Evolutionary conservation across 805 yeast genomes (phyloP), one percentile per base, ranked within the genome.

Genomic region (Nakazawaea ernobii): DNA sequence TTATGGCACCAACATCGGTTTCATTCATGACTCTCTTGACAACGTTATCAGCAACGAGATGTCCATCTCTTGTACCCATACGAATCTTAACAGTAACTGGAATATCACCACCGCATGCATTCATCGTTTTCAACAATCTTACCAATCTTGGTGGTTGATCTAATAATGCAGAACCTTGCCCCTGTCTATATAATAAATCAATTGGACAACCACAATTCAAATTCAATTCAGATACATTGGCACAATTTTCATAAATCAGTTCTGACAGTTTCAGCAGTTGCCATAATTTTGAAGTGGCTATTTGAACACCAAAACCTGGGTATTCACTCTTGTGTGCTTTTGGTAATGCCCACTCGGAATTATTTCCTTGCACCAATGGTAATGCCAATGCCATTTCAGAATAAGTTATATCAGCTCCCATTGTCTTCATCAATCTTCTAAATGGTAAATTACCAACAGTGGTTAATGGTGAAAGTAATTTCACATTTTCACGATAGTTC

Each of bases 131-230:
- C 42, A 92, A 68, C 57, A 90, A 82, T 53, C 95, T 75, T 37
- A 85, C 61, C 66, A 91, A 67, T 58, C 87, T 80, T 2, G 95
- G 83, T 8, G 96, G 95, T 57, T 86, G 89, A 53, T 90, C 97
- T 73, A 94, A 69, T 46, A 94, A 74, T 0, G 96, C 98, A 33
- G 95, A 82, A 2, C 99, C 99, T 52, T 95, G 95, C 36, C 99
- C 99, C 61, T 86, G 89, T 55, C 92, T 79, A 65, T 83, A 94
- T n/a, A 94, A 71, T 56, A 94, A 73, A 62, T 95, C 99, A 55
- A 94, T 94, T 13, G 99, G 99, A 65, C 99, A 94, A 2, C 99
- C 99, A 60, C 96, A 85, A 67, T 94, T 94, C 58, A 94, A 75
- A 62, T 94, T 94, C 53, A 94, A 70, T 60, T 94, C 98, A 29